Percentiles rank a stretch among this genome's conserved stretches.
These are phyloP conservation scores for Tylopilus sp. DNA, from an alignment of 1,284 basidiomycete species.

Conservation along the genomic window DNA sequence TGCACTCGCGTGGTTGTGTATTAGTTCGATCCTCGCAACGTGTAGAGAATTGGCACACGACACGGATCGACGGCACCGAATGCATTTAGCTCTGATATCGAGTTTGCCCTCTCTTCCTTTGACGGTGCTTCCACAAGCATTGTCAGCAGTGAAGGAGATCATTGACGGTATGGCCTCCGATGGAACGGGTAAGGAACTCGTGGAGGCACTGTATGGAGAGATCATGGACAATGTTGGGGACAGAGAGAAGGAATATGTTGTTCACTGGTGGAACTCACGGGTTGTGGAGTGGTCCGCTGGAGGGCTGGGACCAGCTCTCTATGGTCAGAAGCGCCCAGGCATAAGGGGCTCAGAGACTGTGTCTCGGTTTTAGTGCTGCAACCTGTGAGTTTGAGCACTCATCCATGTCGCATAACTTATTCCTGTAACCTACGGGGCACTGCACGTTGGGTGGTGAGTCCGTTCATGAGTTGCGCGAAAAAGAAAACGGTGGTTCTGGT, in stretches of 20 bases:
- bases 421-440: not conserved
- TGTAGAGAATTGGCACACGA: constrained; percentile 17
- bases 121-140: constrained; percentile 47
- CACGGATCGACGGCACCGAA: constrained; percentile 43
- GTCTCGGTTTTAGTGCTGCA: constrained; percentile 16
- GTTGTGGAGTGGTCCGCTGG: constrained; percentile 23
- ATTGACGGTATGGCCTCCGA: constrained; percentile 27
- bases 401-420: not conserved
- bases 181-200: constrained; percentile 42
- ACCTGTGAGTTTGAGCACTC: not conserved
- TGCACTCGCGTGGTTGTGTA: constrained; percentile 59
- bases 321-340: not conserved
- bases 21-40: constrained; percentile 48
- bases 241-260: constrained; percentile 57
- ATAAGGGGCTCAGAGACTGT: not conserved
- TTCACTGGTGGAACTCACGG: constrained; percentile 64
- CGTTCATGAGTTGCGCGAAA: too few relatives aligned
- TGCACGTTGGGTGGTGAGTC: too few relatives aligned
- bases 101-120: constrained; percentile 56
- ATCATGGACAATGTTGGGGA: constrained; percentile 61
- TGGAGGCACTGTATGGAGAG: constrained; percentile 55
- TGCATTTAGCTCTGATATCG: constrained; percentile 58
- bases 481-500: too few relatives aligned
- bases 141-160: constrained; percentile 45
- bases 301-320: not conserved